Base-by-base conservation (phyloP, 1,139 yeast genomes). In the Saccharomyces pastorianus region DNA sequence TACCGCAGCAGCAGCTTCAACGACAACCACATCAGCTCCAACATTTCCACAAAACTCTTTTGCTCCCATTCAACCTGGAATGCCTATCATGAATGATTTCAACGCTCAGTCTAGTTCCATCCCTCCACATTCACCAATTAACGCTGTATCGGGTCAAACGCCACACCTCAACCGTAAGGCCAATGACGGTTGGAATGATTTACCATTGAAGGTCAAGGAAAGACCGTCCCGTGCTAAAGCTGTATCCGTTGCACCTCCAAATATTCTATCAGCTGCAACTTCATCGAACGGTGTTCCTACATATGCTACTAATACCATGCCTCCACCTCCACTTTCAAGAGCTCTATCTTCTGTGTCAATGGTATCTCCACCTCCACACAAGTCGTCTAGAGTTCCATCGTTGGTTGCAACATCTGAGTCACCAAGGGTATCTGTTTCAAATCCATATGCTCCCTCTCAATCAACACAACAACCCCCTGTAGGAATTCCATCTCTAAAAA, bases 181-280 rank as follows among this genome's bases (percentile, higher is more conserved):
- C 49, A 84, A 84, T 49, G 93, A 87, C 51, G 97, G 97, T 3
- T 91, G 97, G 97, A 91, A 91, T 66, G 97, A 91, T 70, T 76
- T 91, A 6, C 96, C 97, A 51, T 78, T 84, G n/a, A 76, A 81
- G 27, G 78, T 85, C 69, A 82, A 75, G 68, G 73, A 80, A 25
- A 73, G 77, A 32, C 72, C 81, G 13, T 77, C 81, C 38, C 78
- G 85, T 61, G 72, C 72, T 41, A 68, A 67, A 49, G 63, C 72
- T 3, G 70, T 67, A 23, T 62, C 68, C 2, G 65, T 68, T 25
- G 65, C 70, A n/a, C 68, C 53, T 8, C 56, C 58, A 4, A 56
- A 58, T 46, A 53, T 58, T 17, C 55, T 58, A 6, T 46, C 59
- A 14, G 46, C 56, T 64, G 25, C 46, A 20, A 52, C 28, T n/a